A percentile compares a stretch with the other conserved stretches of the same genome.
Evolutionary conservation across 2,329 filamentous ascomycete genomes (phyloP).

Genomic region (Ceratocystis lukuohia): DNA sequence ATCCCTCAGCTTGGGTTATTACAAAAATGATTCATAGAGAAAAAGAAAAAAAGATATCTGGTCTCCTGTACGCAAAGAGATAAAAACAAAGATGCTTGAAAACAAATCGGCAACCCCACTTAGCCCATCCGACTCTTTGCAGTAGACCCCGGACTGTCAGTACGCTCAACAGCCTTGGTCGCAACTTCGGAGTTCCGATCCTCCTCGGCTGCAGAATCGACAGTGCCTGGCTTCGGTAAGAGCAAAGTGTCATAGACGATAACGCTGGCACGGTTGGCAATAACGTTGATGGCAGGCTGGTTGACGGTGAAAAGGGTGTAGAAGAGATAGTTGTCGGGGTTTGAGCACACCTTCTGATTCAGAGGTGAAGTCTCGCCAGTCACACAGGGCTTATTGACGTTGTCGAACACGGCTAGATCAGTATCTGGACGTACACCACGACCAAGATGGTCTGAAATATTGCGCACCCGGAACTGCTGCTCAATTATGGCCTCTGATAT

Average conservation of each 20-base stretch:
- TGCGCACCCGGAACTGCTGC: conserved; percentile 32
- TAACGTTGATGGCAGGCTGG: conserved; percentile 18
- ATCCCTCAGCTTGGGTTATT: background rate
- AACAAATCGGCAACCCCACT: background rate
- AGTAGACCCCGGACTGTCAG: background rate
- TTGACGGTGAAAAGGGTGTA: conserved; percentile 37
- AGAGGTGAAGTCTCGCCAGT: conserved; percentile 21
- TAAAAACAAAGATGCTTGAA: background rate
- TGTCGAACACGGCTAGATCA: conserved; percentile 28
- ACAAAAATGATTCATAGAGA: background rate
- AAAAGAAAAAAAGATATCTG: background rate
- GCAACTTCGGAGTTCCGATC: background rate
- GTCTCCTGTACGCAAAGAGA: background rate
- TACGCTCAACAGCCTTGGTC: background rate
- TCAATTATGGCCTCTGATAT: conserved; percentile 36
- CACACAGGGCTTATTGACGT: conserved; percentile 34
- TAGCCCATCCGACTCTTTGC: background rate
- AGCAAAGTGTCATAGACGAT: conserved; percentile 10
- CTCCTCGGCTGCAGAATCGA: conserved; percentile 15
- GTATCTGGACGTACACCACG: conserved; percentile 28
- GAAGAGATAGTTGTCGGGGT: conserved; percentile 38
- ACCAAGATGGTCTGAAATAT: conserved; percentile 32
- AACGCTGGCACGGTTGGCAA: conserved; percentile 13
- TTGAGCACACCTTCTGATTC: conserved; percentile 28
- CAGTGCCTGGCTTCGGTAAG: conserved; percentile 22